These are phyloP conservation scores for Paecilomyces fulvus DNA, from an alignment of 2,329 filamentous ascomycete genomes.

Conservation along the genomic window DNA sequence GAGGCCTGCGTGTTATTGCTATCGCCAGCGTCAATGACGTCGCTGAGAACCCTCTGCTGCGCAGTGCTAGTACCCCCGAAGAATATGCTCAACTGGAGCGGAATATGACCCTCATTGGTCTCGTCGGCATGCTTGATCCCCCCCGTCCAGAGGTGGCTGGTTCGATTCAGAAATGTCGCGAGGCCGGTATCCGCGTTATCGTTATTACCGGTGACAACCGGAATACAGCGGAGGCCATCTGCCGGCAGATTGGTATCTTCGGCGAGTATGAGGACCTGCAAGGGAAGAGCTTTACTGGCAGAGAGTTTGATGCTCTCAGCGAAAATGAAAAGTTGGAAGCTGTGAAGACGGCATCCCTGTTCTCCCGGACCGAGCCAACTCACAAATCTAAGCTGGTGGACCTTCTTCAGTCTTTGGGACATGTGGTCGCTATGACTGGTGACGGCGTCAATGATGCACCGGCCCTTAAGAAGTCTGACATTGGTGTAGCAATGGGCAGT, in stretches of 20 bases:
- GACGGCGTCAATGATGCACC: conserved; percentile 98
- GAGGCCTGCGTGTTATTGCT: conserved; percentile 88
- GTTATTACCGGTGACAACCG: conserved; percentile 98
- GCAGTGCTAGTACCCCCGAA: conserved; percentile 68
- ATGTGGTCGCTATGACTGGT: conserved; percentile 98
- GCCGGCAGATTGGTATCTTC: conserved; percentile 93
- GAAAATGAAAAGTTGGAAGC: conserved; percentile 73
- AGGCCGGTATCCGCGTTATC: conserved; percentile 90
- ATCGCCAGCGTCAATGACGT: conserved; percentile 77
- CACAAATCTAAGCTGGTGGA: conserved; percentile 99
- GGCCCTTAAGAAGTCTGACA: conserved; percentile 95
- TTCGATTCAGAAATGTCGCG: conserved; percentile 81
- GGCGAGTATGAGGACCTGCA: conserved; percentile 68
- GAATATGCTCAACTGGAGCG: conserved; percentile 86
- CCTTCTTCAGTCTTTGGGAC: conserved; percentile 80
- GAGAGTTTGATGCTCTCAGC: conserved; percentile 82
- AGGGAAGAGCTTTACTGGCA: conserved; percentile 91
- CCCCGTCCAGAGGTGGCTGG: conserved; percentile 82
- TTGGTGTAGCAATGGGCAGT: conserved; percentile 97
- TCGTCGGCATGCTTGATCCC: conserved; percentile 94
- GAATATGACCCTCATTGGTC: conserved; percentile 85
- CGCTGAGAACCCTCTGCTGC: conserved; percentile 58
- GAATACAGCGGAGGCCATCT: conserved; percentile 96
- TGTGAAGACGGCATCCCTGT: conserved; percentile 77
- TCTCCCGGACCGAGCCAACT: conserved; percentile 88